These are phyloP conservation scores for Circinella minor DNA, from an alignment of 371 early-diverging fungal genomes.

Conservation along the genomic window DNA sequence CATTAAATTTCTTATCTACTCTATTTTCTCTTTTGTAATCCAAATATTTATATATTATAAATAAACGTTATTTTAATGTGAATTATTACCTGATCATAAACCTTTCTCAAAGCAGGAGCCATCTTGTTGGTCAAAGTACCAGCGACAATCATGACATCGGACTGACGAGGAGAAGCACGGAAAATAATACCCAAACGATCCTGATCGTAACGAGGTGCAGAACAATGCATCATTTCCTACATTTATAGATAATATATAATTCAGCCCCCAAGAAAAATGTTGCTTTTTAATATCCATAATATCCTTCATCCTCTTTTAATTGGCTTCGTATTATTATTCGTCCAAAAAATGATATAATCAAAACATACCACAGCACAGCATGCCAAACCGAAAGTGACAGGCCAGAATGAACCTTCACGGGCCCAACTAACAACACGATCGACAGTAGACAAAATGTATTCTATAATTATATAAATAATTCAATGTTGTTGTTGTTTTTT, in stretches of 20 bases:
- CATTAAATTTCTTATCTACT: background rate
- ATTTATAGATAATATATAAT: background rate
- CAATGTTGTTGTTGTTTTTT: background rate
- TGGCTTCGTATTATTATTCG: background rate
- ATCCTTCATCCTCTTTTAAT: background rate
- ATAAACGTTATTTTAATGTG: background rate
- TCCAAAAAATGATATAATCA: conserved; percentile 35
- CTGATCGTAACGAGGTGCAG: conserved; percentile 97
- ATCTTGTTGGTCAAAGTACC: conserved; percentile 98
- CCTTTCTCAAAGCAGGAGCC: conserved; percentile 97
- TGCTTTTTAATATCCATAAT: background rate
- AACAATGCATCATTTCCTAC: conserved; percentile 98
- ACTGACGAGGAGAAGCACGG: conserved; percentile 97
- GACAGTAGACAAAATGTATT: conserved; percentile 82
- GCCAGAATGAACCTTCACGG: conserved; percentile 94
- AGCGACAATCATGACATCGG: conserved; percentile 99
- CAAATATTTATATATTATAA: background rate
- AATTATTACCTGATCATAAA: conserved; percentile 84
- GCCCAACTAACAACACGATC: conserved; percentile 95
- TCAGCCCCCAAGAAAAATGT: no score
- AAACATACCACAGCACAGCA: conserved; percentile 87
- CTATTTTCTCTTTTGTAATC: background rate
- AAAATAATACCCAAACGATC: conserved; percentile 98
- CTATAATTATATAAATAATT: conserved; percentile 31
- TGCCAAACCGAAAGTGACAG: conserved; percentile 98